These are phyloP conservation scores for Aquilaria yunnanensis DNA, from an alignment of 345 rosid genomes.

Conservation along the genomic window DNA sequence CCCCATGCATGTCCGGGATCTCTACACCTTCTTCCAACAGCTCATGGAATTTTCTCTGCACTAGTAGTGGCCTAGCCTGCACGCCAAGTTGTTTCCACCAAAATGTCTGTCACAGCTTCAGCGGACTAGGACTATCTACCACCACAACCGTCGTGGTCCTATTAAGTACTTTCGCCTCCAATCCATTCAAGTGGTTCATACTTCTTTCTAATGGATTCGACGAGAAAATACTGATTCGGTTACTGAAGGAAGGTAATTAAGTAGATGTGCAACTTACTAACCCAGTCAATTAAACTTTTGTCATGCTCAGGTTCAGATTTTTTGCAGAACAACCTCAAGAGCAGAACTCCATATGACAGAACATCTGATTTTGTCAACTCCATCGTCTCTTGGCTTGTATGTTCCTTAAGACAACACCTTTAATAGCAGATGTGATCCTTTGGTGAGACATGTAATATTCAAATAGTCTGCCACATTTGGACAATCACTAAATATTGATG, in stretches of 20 bases:
- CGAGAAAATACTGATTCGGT: not conserved
- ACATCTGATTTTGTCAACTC: constrained; percentile 24
- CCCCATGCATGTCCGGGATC: constrained; percentile 26
- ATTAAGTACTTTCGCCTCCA: too few relatives aligned
- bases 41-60: constrained; percentile 32
- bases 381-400: constrained; percentile 12
- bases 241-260: not conserved
- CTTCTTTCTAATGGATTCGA: not conserved
- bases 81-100: too few relatives aligned
- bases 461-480: too few relatives aligned
- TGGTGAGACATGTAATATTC: too few relatives aligned
- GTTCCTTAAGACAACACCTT: constrained; percentile 17
- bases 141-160: too few relatives aligned
- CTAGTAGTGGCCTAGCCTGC: constrained; percentile 34
- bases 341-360: constrained; percentile 31
- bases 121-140: too few relatives aligned
- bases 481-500: not conserved
- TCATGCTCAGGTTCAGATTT: constrained; percentile 25
- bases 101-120: too few relatives aligned
- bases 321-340: constrained; percentile 32
- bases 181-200: not conserved
- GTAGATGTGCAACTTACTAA: constrained; percentile 14
- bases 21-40: constrained; percentile 29
- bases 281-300: constrained; percentile 31
- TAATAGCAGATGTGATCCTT: constrained; percentile 1